Percentiles rank a stretch among this genome's conserved stretches.
Evolutionary conservation across 306 rosid genomes (phyloP).

Genomic region (Rosa multiflora): DNA sequence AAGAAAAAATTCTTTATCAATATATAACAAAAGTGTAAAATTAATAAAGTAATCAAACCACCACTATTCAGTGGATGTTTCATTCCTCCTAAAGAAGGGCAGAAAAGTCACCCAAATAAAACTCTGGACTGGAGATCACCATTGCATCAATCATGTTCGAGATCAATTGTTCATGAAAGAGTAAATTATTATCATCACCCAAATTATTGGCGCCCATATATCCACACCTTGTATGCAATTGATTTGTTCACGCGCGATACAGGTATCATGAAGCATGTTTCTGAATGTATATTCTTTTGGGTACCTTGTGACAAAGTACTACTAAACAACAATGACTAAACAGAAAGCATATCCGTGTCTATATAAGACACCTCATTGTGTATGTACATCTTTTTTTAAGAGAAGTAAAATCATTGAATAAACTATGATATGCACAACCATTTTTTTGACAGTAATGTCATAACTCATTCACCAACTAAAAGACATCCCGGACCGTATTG

Average conservation of each 20-base stretch:
- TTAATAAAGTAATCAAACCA: too few relatives aligned
- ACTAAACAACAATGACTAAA: background rate
- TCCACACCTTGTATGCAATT: background rate
- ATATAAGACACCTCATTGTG: background rate
- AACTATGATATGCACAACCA: too few relatives aligned
- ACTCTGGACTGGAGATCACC: conserved; percentile 59
- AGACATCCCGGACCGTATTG: too few relatives aligned
- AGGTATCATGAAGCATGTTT: background rate
- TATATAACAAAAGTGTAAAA: too few relatives aligned
- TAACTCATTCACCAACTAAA: too few relatives aligned
- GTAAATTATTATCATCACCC: background rate
- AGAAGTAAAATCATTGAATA: too few relatives aligned
- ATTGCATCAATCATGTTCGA: conserved; percentile 33
- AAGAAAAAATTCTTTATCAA: too few relatives aligned
- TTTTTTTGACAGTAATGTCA: too few relatives aligned
- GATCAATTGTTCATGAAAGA: background rate
- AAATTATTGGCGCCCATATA: background rate
- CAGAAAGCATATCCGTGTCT: background rate
- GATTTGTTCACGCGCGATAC: background rate
- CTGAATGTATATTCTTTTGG: background rate
- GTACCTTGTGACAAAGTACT: background rate
- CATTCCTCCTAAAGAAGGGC: conserved; percentile 75
- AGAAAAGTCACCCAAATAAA: conserved; percentile 38
- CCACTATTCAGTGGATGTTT: conserved; percentile 66
- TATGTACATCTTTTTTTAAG: background rate